phyloP scores from a whole-genome alignment of 371 early-diverging fungal genomes.

The Mucor plumbeus region DNA sequence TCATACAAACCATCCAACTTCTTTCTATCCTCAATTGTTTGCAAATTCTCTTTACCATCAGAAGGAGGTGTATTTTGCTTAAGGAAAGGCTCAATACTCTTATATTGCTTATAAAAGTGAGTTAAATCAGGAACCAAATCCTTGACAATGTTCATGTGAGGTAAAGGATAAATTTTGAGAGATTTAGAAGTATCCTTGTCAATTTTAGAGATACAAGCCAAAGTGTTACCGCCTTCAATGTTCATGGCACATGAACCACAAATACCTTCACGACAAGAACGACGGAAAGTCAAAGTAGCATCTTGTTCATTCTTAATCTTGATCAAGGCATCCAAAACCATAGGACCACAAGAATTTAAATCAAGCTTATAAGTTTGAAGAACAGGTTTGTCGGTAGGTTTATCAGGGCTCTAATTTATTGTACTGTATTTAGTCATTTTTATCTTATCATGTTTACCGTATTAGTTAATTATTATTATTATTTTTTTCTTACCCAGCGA shows the following conservation, averaged over 20 bases:
- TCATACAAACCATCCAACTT: slow-evolving; percentile 97
- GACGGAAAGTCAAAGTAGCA: slow-evolving; percentile 90
- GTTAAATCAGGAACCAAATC: slow-evolving; percentile 92
- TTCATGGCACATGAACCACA: slow-evolving; percentile 99
- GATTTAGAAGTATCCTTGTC: slow-evolving; percentile 69
- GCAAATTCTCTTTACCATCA: slow-evolving; percentile 84
- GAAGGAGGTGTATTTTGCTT: slow-evolving; percentile 81
- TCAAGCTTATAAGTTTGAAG: slow-evolving; percentile 89
- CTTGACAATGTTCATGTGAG: slow-evolving; percentile 92
- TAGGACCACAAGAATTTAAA: slow-evolving; percentile 90
- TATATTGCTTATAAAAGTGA: slow-evolving; percentile 97
- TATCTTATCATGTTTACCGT: slow-evolving; percentile 13
- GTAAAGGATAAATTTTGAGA: slow-evolving; percentile 93
- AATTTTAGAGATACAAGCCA: slow-evolving; percentile 92
- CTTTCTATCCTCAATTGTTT: slow-evolving; percentile 91
- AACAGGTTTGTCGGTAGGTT: slow-evolving; percentile 86
- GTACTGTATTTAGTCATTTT: not conserved
- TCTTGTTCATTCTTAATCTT: slow-evolving; percentile 97
- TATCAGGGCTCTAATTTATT: slow-evolving; percentile 67
- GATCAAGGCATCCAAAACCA: slow-evolving; percentile 93
- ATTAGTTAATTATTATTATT: not conserved
- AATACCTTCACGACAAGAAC: slow-evolving; percentile 81
- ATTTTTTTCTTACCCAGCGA: slow-evolving; percentile 71
- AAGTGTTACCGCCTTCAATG: slow-evolving; percentile 93
- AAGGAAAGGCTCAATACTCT: slow-evolving; percentile 92